A percentile compares a stretch with the other conserved stretches of the same genome.
These are phyloP conservation scores for Cladophialophora bantiana DNA, from an alignment of 2,329 filamentous ascomycete species.

Conservation along the genomic window DNA sequence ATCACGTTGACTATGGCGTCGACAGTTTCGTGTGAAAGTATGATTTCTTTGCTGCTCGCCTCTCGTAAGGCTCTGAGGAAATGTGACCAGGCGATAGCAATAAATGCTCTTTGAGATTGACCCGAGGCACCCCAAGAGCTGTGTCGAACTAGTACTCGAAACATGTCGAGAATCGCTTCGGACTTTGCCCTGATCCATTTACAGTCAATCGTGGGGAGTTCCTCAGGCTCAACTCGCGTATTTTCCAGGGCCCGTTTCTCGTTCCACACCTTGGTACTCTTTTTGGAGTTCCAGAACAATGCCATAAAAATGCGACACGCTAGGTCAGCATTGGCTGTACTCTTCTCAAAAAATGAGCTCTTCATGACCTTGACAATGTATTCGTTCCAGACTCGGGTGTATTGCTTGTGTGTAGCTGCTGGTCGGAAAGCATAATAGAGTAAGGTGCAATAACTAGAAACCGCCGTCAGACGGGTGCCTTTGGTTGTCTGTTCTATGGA, in stretches of 20 bases:
- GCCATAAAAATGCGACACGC: slow-evolving; percentile 75
- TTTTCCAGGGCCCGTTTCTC: slow-evolving; percentile 72
- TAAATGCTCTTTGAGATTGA: slow-evolving; percentile 50
- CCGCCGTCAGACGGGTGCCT: slow-evolving; percentile 60
- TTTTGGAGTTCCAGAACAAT: slow-evolving; percentile 61
- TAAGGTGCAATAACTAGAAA: slow-evolving; percentile 79
- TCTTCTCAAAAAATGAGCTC: slow-evolving; percentile 60
- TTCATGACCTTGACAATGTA: slow-evolving; percentile 71
- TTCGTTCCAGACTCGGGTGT: slow-evolving; percentile 80
- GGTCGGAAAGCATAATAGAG: slow-evolving; percentile 85
- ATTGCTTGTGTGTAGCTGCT: slow-evolving; percentile 66
- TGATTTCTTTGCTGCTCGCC: slow-evolving; percentile 81
- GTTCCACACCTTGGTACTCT: slow-evolving; percentile 68
- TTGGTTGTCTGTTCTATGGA: slow-evolving; percentile 57
- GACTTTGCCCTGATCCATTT: slow-evolving; percentile 85
- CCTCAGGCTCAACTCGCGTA: slow-evolving; percentile 67
- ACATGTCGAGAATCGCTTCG: slow-evolving; percentile 67
- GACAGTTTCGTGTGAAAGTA: slow-evolving; percentile 82
- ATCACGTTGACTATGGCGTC: slow-evolving; percentile 77
- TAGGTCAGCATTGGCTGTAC: slow-evolving; percentile 60
- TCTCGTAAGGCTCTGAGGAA: slow-evolving; percentile 68
- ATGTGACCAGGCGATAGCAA: slow-evolving; percentile 67
- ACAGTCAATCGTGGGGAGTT: slow-evolving; percentile 81
- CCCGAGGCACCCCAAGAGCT: slow-evolving; percentile 54
- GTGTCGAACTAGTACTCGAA: slow-evolving; percentile 61